Percentiles rank a stretch among this genome's conserved stretches.
Evolutionary conservation across 2,329 filamentous ascomycete genomes (phyloP).

Genomic region (Aspergillus oerlinghausenensis): DNA sequence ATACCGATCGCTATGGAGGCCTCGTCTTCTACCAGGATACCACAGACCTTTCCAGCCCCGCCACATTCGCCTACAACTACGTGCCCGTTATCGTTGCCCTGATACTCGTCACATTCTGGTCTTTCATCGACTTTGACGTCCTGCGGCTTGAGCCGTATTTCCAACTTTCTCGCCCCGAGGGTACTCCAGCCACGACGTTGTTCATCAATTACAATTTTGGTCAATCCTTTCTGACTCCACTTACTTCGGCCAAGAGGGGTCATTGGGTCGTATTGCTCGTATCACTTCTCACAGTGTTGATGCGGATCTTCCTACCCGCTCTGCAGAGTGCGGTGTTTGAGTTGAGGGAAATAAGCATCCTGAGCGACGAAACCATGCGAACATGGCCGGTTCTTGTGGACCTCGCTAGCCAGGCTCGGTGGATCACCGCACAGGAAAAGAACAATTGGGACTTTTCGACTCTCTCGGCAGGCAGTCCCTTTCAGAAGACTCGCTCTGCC

Average conservation of each 20-base stretch:
- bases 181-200: conserved; percentile 28
- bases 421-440: conserved; percentile 27
- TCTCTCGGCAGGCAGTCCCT: conserved; percentile 10
- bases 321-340: conserved; percentile 30
- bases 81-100: conserved; percentile 43
- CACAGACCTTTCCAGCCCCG: conserved; percentile 20
- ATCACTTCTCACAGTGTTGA: conserved; percentile 27
- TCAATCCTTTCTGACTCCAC: conserved; percentile 31
- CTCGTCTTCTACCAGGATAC: conserved; percentile 28
- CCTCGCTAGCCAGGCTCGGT: conserved; percentile 24
- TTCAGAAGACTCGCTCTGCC: conserved; percentile 23
- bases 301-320: conserved; percentile 30
- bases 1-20: conserved; percentile 24
- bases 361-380: conserved; percentile 19
- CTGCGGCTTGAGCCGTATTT: conserved; percentile 49
- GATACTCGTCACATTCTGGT: conserved; percentile 45
- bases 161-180: conserved; percentile 31
- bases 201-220: conserved; percentile 37
- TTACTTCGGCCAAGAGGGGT: conserved; percentile 25
- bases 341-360: conserved; percentile 23
- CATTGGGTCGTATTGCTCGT: conserved; percentile 31
- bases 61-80: conserved; percentile 36
- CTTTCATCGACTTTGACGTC: conserved; percentile 48
- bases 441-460: conserved; percentile 20
- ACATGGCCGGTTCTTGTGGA: conserved; percentile 27